Percentiles rank a stretch among this genome's conserved stretches.
Conservation (phyloP, 352 stramenopile genomes). For the Pythium utonaiense region DNA sequence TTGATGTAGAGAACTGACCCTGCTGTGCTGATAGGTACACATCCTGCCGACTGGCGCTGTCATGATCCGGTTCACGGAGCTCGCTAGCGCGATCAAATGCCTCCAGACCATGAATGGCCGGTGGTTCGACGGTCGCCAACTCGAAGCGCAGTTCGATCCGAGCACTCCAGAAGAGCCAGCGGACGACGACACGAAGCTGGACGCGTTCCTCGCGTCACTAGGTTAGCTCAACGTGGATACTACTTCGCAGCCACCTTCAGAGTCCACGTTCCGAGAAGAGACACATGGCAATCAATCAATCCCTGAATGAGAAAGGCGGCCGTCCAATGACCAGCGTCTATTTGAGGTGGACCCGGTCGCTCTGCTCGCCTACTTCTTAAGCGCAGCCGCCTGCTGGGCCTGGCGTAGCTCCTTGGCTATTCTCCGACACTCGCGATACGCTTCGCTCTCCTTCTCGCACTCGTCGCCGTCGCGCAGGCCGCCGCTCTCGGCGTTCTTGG, state of each 20-base stretch:
- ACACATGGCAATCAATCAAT: no score
- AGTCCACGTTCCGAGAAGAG: no score
- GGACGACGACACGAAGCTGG: slow-evolving; percentile 66
- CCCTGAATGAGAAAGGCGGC: no score
- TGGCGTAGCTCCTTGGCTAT: slow-evolving; percentile 31
- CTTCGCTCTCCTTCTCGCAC: slow-evolving; percentile 39
- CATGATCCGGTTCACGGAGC: slow-evolving; percentile 49
- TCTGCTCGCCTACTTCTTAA: slow-evolving; percentile 10
- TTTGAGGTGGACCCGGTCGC: neutral
- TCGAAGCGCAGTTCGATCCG: slow-evolving; percentile 61
- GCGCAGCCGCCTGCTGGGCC: slow-evolving; percentile 4
- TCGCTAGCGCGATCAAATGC: slow-evolving; percentile 62
- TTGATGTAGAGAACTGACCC: neutral
- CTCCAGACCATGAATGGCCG: slow-evolving; percentile 72
- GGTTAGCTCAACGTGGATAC: no score
- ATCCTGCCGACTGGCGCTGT: slow-evolving; percentile 61
- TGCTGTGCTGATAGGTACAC: slow-evolving; percentile 34
- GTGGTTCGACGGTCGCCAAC: slow-evolving; percentile 74
- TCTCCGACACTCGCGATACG: slow-evolving; percentile 33
- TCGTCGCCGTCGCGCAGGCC: slow-evolving; percentile 38
- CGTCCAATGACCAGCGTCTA: neutral
- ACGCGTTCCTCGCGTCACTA: slow-evolving; percentile 76
- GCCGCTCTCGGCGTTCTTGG: slow-evolving; percentile 33
- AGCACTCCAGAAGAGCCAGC: slow-evolving; percentile 46
- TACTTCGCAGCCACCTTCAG: no score